Evolutionary conservation across 495 filamentous ascomycete species (phyloP), one percentile per base, ranked within the genome.

Genomic region (Terfezia boudieri): DNA sequence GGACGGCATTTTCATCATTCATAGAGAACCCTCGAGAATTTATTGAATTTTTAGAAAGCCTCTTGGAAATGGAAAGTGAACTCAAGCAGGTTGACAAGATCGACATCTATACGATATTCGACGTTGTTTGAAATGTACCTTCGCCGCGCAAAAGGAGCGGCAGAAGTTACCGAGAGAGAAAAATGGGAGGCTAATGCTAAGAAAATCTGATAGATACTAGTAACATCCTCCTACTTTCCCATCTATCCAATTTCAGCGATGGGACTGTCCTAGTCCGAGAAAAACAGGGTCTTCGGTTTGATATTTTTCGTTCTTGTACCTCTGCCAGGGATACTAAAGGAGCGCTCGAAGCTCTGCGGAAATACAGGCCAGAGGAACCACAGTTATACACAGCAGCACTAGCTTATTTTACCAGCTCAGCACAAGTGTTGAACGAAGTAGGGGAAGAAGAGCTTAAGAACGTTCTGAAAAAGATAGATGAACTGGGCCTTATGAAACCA

Each of bases 101-200:
- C 8, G 92, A 96, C 66, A 77, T 98, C 43, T 89, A 89, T 67
- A 96, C 90, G 1, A n/a, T n/a, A n/a, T n/a, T n/a, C n/a, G n/a
- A 94, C 90, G 0, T 68, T 98, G 35, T 96, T 98, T 64, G 90
- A 98, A 64, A 94, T 96, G 79, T 98, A 95, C 65, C 73, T 98
- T 20, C 83, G 94, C 60, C 85, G 84, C 54, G 83, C 87, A 43
- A 82, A 76, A 59, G 72, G 77, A n/a, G 80, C 79, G 60, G 82
- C 77, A 58, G 77, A 80, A 43, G 68, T 70, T 5, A 56, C 63
- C 36, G 80, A 88, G 57, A 80, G 77, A 59, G 74, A 81, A 56
- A 74, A 81, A 56, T 98, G 90, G 90, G 86, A 95, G 61, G 72
- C 68, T 14, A 95, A 93, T 64, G 90, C 90, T n/a, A n/a, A 68